These are phyloP conservation scores for Pythium periplocum DNA, from an alignment of 352 stramenopile genomes.

Conservation along the genomic window DNA sequence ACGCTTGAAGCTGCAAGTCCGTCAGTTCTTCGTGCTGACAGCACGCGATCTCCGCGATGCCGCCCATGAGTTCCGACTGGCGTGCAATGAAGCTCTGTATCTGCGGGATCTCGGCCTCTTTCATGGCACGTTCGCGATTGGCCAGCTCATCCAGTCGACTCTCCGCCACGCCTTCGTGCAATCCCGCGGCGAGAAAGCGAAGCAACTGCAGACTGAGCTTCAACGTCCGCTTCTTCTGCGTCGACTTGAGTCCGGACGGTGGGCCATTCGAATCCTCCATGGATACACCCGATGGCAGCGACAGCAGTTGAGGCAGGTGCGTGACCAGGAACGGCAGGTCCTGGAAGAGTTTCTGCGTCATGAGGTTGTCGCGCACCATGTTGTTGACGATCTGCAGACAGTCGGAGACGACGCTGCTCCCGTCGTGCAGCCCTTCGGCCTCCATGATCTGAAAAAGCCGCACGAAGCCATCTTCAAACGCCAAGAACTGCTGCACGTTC, in stretches of 20 bases:
- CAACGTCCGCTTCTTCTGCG: slow-evolving; percentile 46
- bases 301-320: slow-evolving; percentile 44
- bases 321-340: slow-evolving; percentile 53
- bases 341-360: slow-evolving; percentile 70
- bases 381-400: slow-evolving; percentile 79
- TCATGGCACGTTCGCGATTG: slow-evolving; percentile 36
- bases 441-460: slow-evolving; percentile 78
- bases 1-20: slow-evolving; percentile 53
- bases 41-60: slow-evolving; percentile 63
- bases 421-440: slow-evolving; percentile 43
- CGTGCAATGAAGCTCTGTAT: slow-evolving; percentile 64
- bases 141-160: slow-evolving; percentile 50
- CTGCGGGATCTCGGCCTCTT: slow-evolving; percentile 32
- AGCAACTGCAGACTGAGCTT: slow-evolving; percentile 62
- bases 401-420: slow-evolving; percentile 54
- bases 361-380: slow-evolving; percentile 72
- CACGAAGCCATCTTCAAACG: slow-evolving; percentile 79
- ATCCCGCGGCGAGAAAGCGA: slow-evolving; percentile 44
- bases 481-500: slow-evolving; percentile 75
- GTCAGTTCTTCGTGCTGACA: slow-evolving; percentile 34
- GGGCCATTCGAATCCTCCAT: slow-evolving; percentile 2
- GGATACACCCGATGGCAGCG: slow-evolving; percentile 13
- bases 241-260: slow-evolving; percentile 18
- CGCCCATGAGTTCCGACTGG: slow-evolving; percentile 52
- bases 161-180: slow-evolving; percentile 52